Evolutionary conservation across 257 asterid genomes (phyloP).

Genomic region (Cruciata laevipes): DNA sequence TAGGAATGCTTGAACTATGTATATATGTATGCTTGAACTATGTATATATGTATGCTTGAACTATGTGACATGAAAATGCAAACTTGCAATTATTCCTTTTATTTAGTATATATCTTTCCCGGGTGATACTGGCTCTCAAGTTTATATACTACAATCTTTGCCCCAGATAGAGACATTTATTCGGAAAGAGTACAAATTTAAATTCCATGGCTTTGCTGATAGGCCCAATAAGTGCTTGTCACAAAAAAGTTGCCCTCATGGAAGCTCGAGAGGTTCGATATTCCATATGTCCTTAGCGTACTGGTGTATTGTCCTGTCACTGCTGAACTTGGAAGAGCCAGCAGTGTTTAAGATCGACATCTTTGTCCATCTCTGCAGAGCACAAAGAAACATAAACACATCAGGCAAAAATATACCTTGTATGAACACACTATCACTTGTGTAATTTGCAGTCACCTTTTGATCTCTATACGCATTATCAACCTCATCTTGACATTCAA

Average conservation of each 20-base stretch:
- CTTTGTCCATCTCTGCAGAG: conserved; percentile 67
- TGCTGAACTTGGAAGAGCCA: conserved; percentile 79
- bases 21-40: no score
- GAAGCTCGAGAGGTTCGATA: conserved; percentile 42
- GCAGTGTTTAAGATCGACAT: conserved; percentile 86
- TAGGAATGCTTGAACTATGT: conserved; percentile 1
- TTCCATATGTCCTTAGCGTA: conserved; percentile 79
- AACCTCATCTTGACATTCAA: conserved; percentile 82
- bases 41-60: no score
- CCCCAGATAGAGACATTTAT: not conserved
- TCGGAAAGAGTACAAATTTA: not conserved
- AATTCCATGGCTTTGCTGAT: not conserved
- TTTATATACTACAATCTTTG: not conserved
- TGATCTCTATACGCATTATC: conserved; percentile 71
- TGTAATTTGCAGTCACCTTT: conserved; percentile 25
- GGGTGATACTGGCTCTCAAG: not conserved
- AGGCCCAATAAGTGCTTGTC: not conserved
- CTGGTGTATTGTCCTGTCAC: conserved; percentile 72
- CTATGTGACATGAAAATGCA: not conserved
- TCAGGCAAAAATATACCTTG: conserved; percentile 7
- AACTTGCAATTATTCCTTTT: not conserved
- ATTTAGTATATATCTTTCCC: not conserved
- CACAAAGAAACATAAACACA: conserved; percentile 5
- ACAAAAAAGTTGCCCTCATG: conserved; percentile 11
- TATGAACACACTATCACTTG: not conserved